Evolutionary conservation across 2,329 filamentous ascomycete genomes (phyloP), one percentile per base, ranked within the genome.

Genomic region (Aspergillus melleus): DNA sequence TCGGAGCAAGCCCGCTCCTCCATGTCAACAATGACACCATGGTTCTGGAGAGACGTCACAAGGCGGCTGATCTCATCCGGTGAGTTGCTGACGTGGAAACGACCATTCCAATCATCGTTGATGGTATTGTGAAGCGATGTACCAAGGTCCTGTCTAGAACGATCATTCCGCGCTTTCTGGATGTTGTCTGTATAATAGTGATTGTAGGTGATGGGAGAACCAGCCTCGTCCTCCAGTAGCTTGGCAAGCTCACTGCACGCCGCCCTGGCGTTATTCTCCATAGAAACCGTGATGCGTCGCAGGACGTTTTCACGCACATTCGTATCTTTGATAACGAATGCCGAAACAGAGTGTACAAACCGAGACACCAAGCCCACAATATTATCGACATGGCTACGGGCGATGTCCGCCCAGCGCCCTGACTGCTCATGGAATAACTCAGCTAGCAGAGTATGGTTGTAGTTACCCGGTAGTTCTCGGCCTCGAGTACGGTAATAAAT

Each of bases 161-260:
- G 14, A 9, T 64, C 53, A 11, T 59, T 11, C 22, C 66, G 58
- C 1, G 61, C 54, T 19, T 69, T 69, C 60, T 73, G 69, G n/a
- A 75, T 63, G 55, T 68, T 74, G 24, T 74, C 69, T 1, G 67
- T 74, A 32, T 72, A 74, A 52, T 72, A 74, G 58, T 71, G 66
- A 52, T 74, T 75, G 57, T 70, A 74, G 0, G 72, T 75, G 22
- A 75, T 67, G 1, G 68, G 68, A 20, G 70, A 65, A 1, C 67
- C 49, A 3, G 50, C 39, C 53, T 69, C 65, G 54, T 69, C 67
- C 4, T 58, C 24, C 8, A 66, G 32, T 2, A 70, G 20, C 22
- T 57, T 62, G 26, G 52, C 16, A 9, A 67, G 49, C 52, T 66
- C 64, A 10, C 49, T 19, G 30, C 55, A 44, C 12, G 61, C 63